phyloP scores from a whole-genome alignment of 1,139 yeast genomes.

The Torulaspora globosa region DNA sequence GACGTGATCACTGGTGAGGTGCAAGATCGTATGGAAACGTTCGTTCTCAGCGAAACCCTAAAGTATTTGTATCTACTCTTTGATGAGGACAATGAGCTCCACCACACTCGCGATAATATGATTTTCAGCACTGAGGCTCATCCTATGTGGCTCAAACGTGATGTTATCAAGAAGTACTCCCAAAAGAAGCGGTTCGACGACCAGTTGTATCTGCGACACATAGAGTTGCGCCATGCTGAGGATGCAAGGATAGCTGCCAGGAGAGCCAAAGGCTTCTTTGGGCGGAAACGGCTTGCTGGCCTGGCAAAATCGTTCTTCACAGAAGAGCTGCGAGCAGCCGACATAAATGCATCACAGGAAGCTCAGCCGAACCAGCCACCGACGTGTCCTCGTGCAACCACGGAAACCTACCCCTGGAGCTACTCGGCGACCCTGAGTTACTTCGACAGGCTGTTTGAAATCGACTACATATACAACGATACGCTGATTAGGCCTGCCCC shows the following conservation, averaged over 20 bases:
- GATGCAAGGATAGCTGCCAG: conserved; percentile 7
- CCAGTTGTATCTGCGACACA: conserved; percentile 17
- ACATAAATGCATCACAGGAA: neutral
- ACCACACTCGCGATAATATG: conserved; percentile 51
- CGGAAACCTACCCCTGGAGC: conserved; percentile 16
- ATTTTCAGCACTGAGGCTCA: conserved; percentile 93
- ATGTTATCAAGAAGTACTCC: conserved; percentile 25
- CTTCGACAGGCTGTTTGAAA: conserved; percentile 42
- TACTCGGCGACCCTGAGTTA: conserved; percentile 40
- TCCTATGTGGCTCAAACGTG: conserved; percentile 63
- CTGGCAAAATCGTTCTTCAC: conserved; percentile 13
- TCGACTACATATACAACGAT: conserved; percentile 39
- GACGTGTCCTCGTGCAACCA: conserved; percentile 9
- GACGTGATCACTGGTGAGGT: conserved; percentile 58
- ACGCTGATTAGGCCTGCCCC: conserved; percentile 42
- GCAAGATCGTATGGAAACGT: conserved; percentile 87
- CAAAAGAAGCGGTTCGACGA: conserved; percentile 22
- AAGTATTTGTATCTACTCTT: conserved; percentile 79
- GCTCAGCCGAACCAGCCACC: neutral
- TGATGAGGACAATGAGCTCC: conserved; percentile 59
- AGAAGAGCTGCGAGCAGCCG: neutral
- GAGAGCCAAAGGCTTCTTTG: conserved; percentile 5
- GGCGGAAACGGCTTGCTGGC: conserved; percentile 8
- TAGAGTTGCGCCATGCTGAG: conserved; percentile 12
- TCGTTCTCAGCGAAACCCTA: conserved; percentile 79